Evolutionary conservation across 2,329 filamentous ascomycete genomes (phyloP), one percentile per base, ranked within the genome.

Genomic region (Uncinocarpus reesii): DNA sequence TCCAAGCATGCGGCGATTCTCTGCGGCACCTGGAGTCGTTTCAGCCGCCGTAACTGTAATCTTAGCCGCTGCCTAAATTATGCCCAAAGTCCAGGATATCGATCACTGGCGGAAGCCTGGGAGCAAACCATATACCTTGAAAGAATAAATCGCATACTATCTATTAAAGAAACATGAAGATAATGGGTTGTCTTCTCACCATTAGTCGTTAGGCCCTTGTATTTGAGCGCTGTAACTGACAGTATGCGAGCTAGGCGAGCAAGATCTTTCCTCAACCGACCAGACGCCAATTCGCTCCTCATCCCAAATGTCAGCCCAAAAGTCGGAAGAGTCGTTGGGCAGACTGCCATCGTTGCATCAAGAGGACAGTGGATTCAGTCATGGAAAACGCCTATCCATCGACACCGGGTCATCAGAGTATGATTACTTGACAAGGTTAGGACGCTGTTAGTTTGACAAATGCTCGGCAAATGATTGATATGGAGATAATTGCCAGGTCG

Each of bases 361-460:
- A 63, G 66, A 76, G 43, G 78, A 81, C 56, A 78, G 75, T 55
- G 69, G 74, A 53, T 72, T 78, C 53, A 76, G 73, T 54, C 72
- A 75, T 56, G 73, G 80, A 68, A 74, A 80, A 63, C 81, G 84
- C 52, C 81, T 86, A 67, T 90, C 86, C 43, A 81, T 89, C 61
- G 87, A 92, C 65, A 80, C 79, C 50, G 77, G 80, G 45, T 73
- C 76, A 55, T 67, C 72, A 58, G 83, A 85, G 57, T 79, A 79
- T 68, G 85, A 89, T 64, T 72, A 78, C 58, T 71, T 86, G 66
- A 75, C 83, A 67, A 88, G 84, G 86, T 92, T 67, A 65, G 42
- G 24, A 16, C 18, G 6, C 32, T 18, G 15, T 28, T 20, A 23
- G 11, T 4, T 16, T 40, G 50, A 49, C 46, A 40, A 48, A 37